phyloP scores from a whole-genome alignment of 495 filamentous ascomycete genomes.

The Penicillium pancosmium region DNA sequence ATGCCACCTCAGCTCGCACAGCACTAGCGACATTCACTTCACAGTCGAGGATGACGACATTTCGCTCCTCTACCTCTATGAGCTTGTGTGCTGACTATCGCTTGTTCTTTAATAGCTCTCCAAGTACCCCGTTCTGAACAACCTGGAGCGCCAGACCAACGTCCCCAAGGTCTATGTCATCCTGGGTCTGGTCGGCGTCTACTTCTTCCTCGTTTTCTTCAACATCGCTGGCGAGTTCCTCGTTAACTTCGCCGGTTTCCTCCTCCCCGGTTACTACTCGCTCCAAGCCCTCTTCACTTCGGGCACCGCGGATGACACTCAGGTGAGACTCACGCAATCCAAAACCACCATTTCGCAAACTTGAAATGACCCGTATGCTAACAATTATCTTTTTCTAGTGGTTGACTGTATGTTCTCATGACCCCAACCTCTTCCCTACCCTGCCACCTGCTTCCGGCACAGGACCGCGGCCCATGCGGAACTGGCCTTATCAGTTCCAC shows the following conservation, averaged over 20 bases:
- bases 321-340: slow-evolving; percentile 54
- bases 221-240: slow-evolving; percentile 97
- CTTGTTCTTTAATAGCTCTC: slow-evolving; percentile 66
- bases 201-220: slow-evolving; percentile 99
- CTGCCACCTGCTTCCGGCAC: slow-evolving; percentile 14
- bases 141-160: slow-evolving; percentile 93
- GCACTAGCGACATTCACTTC: not conserved
- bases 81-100: slow-evolving; percentile 6
- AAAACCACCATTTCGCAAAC: slow-evolving; percentile 9
- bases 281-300: slow-evolving; percentile 84
- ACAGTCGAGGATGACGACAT: not conserved
- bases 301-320: slow-evolving; percentile 85
- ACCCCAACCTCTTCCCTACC: slow-evolving; percentile 9
- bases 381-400: slow-evolving; percentile 45
- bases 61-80: not conserved
- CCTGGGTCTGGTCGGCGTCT: slow-evolving; percentile 79
- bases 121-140: slow-evolving; percentile 92
- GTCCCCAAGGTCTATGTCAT: slow-evolving; percentile 96
- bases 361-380: slow-evolving; percentile 15
- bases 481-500: slow-evolving; percentile 21
- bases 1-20: not conserved
- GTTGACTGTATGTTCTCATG: slow-evolving; percentile 63
- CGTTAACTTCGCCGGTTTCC: slow-evolving; percentile 93
- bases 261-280: slow-evolving; percentile 95
- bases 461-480: slow-evolving; percentile 14